Evolutionary conservation across 75 land plant genomes (phyloP).

Genomic region (Selaginella moellendorffii): DNA sequence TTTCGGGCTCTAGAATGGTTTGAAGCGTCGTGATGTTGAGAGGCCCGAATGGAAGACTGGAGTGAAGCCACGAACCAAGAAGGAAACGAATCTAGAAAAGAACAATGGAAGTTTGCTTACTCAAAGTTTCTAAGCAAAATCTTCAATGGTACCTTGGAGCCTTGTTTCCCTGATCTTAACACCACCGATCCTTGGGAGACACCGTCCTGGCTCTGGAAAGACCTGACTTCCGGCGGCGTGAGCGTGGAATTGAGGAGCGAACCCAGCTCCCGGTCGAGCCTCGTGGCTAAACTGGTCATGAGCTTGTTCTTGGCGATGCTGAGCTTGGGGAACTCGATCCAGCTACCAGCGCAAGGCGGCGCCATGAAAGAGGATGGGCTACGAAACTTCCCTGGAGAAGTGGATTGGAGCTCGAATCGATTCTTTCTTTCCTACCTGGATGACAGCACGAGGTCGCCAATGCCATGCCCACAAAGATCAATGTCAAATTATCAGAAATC

Average conservation of each 20-base stretch:
- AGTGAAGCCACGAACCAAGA: constrained; percentile 58
- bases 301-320: constrained; percentile 23
- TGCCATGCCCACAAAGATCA: no score
- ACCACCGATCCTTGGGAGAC: constrained; percentile 43
- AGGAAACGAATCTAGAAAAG: constrained; percentile 48
- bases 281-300: constrained; percentile 43
- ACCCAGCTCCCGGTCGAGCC: constrained; percentile 36
- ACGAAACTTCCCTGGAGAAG: no score
- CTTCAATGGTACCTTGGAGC: constrained; percentile 31
- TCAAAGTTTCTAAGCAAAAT: constrained; percentile 2
- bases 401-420: no score
- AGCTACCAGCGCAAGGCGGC: no score
- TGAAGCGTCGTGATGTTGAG: constrained; percentile 49
- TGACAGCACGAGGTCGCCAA: no score
- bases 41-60: constrained; percentile 46
- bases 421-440: no score
- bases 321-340: constrained; percentile 40
- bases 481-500: no score
- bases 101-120: no score
- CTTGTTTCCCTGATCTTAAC: constrained; percentile 36
- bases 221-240: constrained; percentile 44
- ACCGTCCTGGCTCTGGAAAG: constrained; percentile 30
- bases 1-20: constrained; percentile 31
- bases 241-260: constrained; percentile 34
- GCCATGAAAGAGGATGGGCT: no score